A percentile compares a stretch with the other conserved stretches of the same genome.
phyloP scores from a whole-genome alignment of 2,329 filamentous ascomycete genomes.

The Fonsecaea pedrosoi region DNA sequence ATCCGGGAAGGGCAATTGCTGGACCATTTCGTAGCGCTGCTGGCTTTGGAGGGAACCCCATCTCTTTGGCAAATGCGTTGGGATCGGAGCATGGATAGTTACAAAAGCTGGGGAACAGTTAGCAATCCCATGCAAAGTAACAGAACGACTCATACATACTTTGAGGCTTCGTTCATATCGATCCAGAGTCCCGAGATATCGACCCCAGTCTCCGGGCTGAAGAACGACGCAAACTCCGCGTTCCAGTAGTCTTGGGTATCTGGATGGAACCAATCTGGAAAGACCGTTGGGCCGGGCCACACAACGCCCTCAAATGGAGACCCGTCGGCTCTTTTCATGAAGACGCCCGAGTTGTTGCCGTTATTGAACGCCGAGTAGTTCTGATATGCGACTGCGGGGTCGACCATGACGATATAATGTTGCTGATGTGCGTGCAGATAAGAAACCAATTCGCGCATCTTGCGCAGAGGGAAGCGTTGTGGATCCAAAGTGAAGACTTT shows the following conservation, averaged over 20 bases:
- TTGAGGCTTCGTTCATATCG: constrained; percentile 68
- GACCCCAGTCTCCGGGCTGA: constrained; percentile 67
- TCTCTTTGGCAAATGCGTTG: constrained; percentile 56
- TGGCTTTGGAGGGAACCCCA: constrained; percentile 62
- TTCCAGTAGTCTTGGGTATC: constrained; percentile 73
- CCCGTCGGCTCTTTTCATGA: constrained; percentile 43
- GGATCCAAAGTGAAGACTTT: constrained; percentile 48
- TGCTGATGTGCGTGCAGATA: constrained; percentile 72
- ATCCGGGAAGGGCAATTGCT: constrained; percentile 64
- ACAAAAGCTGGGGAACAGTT: constrained; percentile 50
- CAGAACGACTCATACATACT: constrained; percentile 33
- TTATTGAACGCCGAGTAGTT: constrained; percentile 65
- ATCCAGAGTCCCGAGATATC: constrained; percentile 82
- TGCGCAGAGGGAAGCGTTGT: constrained; percentile 47
- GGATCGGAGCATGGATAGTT: constrained; percentile 63
- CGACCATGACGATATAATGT: constrained; percentile 79
- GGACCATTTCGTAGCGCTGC: constrained; percentile 68
- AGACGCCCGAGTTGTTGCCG: constrained; percentile 61
- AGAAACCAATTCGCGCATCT: constrained; percentile 69
- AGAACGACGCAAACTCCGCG: constrained; percentile 69
- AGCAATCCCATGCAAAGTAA: not conserved
- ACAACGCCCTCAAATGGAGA: constrained; percentile 56
- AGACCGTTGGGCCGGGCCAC: constrained; percentile 59
- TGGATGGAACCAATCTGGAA: constrained; percentile 77
- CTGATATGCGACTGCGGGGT: constrained; percentile 58